Conservation (phyloP, 192 early-diverging fungal species). For the Chytriomyces sp. region DNA sequence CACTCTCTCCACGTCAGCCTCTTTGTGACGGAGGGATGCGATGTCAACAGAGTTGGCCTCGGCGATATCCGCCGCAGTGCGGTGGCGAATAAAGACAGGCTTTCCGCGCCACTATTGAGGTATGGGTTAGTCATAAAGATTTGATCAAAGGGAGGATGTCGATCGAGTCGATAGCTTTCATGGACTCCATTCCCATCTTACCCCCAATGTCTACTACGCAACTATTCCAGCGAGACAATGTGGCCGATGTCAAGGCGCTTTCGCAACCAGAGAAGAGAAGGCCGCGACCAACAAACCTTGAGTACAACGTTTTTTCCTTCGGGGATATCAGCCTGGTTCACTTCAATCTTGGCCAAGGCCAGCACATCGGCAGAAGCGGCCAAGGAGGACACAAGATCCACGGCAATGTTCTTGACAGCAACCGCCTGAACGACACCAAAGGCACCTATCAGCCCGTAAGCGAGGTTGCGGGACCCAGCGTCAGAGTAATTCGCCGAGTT, state of each 20-base stretch:
- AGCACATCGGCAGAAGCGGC: slow-evolving; percentile 97
- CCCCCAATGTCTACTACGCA: background rate
- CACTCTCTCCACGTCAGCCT: slow-evolving; percentile 86
- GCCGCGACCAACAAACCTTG: slow-evolving; percentile 56
- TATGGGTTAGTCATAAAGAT: background rate
- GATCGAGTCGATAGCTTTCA: background rate
- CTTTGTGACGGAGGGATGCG: slow-evolving; percentile 82
- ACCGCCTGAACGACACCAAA: slow-evolving; percentile 80
- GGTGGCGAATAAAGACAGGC: slow-evolving; percentile 96
- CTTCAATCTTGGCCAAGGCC: slow-evolving; percentile 97
- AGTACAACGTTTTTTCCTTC: slow-evolving; percentile 95
- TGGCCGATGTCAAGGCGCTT: no score
- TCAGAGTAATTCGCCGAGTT: slow-evolving; percentile 42
- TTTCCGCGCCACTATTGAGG: slow-evolving; percentile 88
- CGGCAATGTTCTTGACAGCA: slow-evolving; percentile 87
- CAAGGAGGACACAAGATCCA: slow-evolving; percentile 81
- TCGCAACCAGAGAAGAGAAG: background rate
- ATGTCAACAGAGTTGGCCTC: slow-evolving; percentile 86
- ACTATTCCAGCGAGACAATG: background rate
- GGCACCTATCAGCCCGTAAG: slow-evolving; percentile 94
- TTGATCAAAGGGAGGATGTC: background rate
- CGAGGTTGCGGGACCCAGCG: slow-evolving; percentile 55
- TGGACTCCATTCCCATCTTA: slow-evolving; percentile 10
- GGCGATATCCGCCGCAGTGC: slow-evolving; percentile 90
- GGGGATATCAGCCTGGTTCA: slow-evolving; percentile 87